Evolutionary conservation across 2,329 filamentous ascomycete species (phyloP), one percentile per base, ranked within the genome.

Genomic region (Fusarium sp.): DNA sequence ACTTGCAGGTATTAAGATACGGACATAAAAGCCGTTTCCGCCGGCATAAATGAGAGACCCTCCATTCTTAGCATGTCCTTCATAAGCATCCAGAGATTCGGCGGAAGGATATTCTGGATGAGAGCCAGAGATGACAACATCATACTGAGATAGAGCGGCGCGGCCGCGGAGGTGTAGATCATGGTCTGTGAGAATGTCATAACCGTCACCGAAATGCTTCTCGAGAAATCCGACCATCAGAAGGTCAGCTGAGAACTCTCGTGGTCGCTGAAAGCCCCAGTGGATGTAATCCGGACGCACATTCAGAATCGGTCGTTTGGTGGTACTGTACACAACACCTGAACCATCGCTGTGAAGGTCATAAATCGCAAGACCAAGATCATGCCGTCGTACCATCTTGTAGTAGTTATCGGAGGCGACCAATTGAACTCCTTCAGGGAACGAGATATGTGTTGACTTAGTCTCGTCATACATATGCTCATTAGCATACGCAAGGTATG

Each of bases 1-100:
- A 17, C 6, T 12, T 18, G 0, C 4, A 18, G 0, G n/a, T 5
- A 44, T 25, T 1, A 3, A 5, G 15, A 1, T 25, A 11, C 22
- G 12, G 5, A 44, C 42, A 18, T 44, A 44, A 17, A 44, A 44
- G 0, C 22, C 42, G 7, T 44, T 44, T 0, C 42, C 22, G 3
- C 42, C 42, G 1, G 42, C 42, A 44, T 44, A 44, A 9, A 44
- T 44, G 0, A 44, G 42, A 0, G 42, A 25, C 13, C 42, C 42
- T 25, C 42, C 42, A 18, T 44, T 25, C 22, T 18, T 44, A 7
- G 42, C 22, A 25, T 44, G 42, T 25, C 42, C 42, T 7, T 44
- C 42, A 11, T 44, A 44, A 13, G 42, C 22, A 18, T 44, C 42
- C 7, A 44, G 42, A 25, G 42, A 44, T 11, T 44, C 42, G 18